Evolutionary conservation across 805 yeast genomes (phyloP), one percentile per base, ranked within the genome.

Genomic region (Candida multigemmis): DNA sequence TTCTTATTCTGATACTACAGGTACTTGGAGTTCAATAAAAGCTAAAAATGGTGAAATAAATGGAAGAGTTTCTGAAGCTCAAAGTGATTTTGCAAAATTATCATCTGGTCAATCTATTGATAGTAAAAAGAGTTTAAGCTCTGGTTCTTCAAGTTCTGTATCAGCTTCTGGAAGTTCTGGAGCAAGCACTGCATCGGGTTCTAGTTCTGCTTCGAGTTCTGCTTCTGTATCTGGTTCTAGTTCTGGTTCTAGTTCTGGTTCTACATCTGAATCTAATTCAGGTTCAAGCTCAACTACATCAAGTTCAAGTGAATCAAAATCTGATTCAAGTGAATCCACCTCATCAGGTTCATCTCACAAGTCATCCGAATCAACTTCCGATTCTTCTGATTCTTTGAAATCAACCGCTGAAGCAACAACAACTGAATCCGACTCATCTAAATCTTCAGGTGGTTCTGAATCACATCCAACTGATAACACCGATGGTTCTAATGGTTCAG

Each of bases 41-140:
- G 71, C 83, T 13, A 50, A 51, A 18, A 67, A 57, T 46, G 86
- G 86, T 37, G 44, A 55, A 27, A 66, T 84, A 21, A 65, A 74
- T 38, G 87, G 86, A 15, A 68, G 83, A 52, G 40, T 48, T 22
- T 47, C 43, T 1, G 44, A 60, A 31, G 79, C 70, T n/a, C 47
- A 56, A 18, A 13, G 30, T 3, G 53, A 48, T 18, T 44, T 47
- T 37, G 51, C 45, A 16, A 37, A 43, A 6, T 50, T 68, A 22
- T 56, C 50, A 14, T 34, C 38, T 18, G 64, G 60, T 25, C 53
- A 42, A 12, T 38, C 49, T 25, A 42, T 42, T 23, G 32, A 31
- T 22, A 53, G 54, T 3, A 22, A 26, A 17, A 17, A 7, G 19
- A 17, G 19, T 17, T 7, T 17, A 10, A 10, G 19, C 9, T 10